Evolutionary conservation across 169 alveolate species (phyloP), one percentile per base, ranked within the genome.

Genomic region (Babesia caballi): DNA sequence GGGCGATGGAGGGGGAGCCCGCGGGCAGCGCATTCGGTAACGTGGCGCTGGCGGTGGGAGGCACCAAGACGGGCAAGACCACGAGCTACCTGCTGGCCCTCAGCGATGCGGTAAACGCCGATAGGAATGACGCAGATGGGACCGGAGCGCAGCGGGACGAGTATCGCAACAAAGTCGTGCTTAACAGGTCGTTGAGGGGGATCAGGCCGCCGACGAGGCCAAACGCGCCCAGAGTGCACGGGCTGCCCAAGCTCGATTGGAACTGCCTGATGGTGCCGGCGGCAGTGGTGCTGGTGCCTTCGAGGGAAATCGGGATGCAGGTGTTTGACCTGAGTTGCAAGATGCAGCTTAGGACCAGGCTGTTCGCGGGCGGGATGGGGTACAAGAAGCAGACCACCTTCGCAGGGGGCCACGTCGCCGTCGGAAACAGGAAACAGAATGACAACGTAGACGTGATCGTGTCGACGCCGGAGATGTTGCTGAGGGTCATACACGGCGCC

Each of bases 401-500:
- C 44, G 28, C 54, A 6, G 78, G 50, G 0, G 77, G 81, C 15
- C n/a, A 49, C 32, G 54, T 46, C 27, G 15, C 66, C 14, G 46
- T 42, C 2, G 42, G 30, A 0, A 25, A 35, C 35, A 59, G 36
- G 28, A 63, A 72, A 8, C 28, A 35, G 8, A 28, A 19, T 9
- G 85, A 63, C 40, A 80, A 80, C n/a, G 53, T 69, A 14, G 88
- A 80, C 35, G 53, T 80, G 23, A 12, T 80, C 23, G 46, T 80
- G 4, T 9, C 73, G 23, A 80, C 88, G 21, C 88, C 88, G 17
- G 88, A 80, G 21, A 80, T 80, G 88, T n/a, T 80, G 27, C 30
- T 67, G 28, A 27, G 83, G 35, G 56, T 41, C 28, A 17, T 80
- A 49, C 38, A 60, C 27, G 88, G 83, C 15, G 69, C 27, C 25